Evolutionary conservation across 108 stramenopile species (phyloP), one percentile per base, ranked within the genome.

Genomic region (Skeletonema menzelii): DNA sequence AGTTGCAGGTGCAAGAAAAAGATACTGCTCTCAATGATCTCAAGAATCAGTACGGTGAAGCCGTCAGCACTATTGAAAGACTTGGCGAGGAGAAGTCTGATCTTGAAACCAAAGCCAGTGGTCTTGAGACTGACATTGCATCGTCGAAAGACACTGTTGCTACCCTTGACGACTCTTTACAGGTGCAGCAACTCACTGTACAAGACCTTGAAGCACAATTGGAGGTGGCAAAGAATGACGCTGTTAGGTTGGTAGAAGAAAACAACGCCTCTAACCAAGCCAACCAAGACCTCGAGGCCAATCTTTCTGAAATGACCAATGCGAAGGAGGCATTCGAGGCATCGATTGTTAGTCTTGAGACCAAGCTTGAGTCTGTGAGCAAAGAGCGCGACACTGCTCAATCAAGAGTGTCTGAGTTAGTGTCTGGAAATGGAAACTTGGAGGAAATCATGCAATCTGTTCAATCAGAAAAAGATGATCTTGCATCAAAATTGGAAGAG

Each of bases 341-440:
- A 32, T 27, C 56, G n/a, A 14, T 73, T 57, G 47, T 17, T 28
- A 56, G 68, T 20, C 57, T 73, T 49, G 55, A 75, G 6, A 37
- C 73, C 8, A 40, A 31, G 19, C 53, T 73, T 37, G 72, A 77
- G 12, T n/a, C 63, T 7, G 59, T 75, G 10, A 11, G 8, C 38
- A 24, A 8, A 4, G 74, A 75, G 63, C 69, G 74, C 26, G 68
- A 72, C 13, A 27, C 15, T 30, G 75, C 70, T n/a, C 15, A 65
- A 10, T 31, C 42, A 24, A 34, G 64, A 22, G 53, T 70, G n/a
- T 31, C 60, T 32, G 46, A 61, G 38, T n/a, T 61, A 35, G 22
- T 62, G 60, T 56, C 73, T 61, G 64, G 73, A 4, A 44, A 46
- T 8, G 65, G 30, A 26, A 49, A 65, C 15, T 27, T 37, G 19